Conservation (phyloP, 148 eudicot genomes). For the Chenopodium berlandieri region DNA sequence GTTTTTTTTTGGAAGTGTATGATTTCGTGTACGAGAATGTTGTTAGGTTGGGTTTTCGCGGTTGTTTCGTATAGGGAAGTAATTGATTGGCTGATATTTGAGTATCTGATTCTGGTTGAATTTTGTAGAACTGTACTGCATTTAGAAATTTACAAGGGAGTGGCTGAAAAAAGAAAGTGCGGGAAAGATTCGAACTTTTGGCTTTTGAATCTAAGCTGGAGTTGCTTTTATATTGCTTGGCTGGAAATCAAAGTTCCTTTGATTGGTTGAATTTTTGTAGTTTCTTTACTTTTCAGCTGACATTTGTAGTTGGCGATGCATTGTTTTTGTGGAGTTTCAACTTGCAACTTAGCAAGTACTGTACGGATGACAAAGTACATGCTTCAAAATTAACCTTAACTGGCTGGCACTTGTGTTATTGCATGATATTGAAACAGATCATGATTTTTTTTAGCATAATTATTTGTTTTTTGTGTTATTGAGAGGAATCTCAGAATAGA, state of each 20-base stretch:
- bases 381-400: neutral
- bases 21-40: neutral
- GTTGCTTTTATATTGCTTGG: neutral
- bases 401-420: neutral
- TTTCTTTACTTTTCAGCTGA: conserved; percentile 5
- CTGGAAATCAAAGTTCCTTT: neutral
- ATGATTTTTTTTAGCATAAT: neutral
- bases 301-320: neutral
- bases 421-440: conserved; percentile 5
- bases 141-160: neutral
- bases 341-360: neutral
- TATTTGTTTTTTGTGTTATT: neutral
- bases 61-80: conserved; percentile 5
- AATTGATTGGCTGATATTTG: neutral
- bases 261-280: neutral
- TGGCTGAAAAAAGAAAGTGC: neutral
- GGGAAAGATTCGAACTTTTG: conserved; percentile 3
- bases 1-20: neutral
- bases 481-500: neutral
- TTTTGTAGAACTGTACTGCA: conserved; percentile 10
- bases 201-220: neutral
- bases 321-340: neutral
- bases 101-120: conserved; percentile 23
- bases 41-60: neutral
- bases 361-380: too few relatives aligned